Conservation (phyloP, 257 asterid species). For the Nemophila menziesii region DNA sequence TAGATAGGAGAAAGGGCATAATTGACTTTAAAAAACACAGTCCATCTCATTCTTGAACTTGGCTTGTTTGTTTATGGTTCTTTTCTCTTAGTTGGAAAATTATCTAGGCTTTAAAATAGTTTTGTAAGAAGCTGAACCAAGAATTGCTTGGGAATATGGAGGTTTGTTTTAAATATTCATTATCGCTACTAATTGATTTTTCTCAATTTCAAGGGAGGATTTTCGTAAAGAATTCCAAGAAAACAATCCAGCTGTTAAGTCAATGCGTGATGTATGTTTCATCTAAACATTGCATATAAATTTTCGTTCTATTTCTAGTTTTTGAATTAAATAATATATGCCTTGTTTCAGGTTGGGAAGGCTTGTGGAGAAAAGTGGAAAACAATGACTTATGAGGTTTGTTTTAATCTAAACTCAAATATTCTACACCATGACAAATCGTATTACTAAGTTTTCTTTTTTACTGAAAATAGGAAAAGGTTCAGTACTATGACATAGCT, state of each 20-base stretch:
- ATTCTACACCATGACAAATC: not conserved
- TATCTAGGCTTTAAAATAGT: no score
- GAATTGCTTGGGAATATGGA: no score
- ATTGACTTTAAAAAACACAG: no score
- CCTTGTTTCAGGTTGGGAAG: slow-evolving; percentile 65
- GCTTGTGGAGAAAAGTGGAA: slow-evolving; percentile 98
- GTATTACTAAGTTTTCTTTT: not conserved
- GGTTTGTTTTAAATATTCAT: not conserved
- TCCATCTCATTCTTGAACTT: no score
- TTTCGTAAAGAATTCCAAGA: slow-evolving; percentile 85
- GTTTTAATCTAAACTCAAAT: slow-evolving; percentile 3
- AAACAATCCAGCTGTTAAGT: slow-evolving; percentile 67
- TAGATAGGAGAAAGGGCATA: no score
- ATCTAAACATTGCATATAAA: slow-evolving; percentile 6
- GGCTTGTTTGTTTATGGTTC: not conserved
- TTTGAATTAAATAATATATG: slow-evolving; percentile 6
- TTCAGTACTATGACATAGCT: slow-evolving; percentile 79
- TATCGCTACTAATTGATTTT: slow-evolving; percentile 9
- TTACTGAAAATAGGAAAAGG: slow-evolving; percentile 56
- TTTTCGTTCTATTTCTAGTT: not conserved
- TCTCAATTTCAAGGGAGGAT: slow-evolving; percentile 58
- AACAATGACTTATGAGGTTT: slow-evolving; percentile 82
- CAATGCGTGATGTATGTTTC: slow-evolving; percentile 76
- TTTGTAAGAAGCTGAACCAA: no score
- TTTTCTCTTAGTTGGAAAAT: not conserved